Conservation (phyloP, 306 rosid genomes). For the Abrus pulchellus region DNA sequence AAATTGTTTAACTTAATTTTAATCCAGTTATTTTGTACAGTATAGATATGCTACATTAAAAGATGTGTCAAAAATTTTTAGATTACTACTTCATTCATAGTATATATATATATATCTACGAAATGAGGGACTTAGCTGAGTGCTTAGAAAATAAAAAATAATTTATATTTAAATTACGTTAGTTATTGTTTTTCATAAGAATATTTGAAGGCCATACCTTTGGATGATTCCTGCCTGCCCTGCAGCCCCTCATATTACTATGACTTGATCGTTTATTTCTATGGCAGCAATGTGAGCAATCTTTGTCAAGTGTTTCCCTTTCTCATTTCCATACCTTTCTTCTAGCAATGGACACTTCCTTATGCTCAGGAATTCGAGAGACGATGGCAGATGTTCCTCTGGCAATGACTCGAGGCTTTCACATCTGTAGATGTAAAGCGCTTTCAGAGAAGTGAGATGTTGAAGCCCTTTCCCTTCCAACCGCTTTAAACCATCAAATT, state of each 20-base stretch:
- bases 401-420: conserved; percentile 5
- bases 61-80: too few species aligned
- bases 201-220: neutral
- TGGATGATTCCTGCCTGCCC: neutral
- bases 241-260: neutral
- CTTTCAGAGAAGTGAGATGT: conserved; percentile 20
- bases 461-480: conserved; percentile 8
- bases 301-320: neutral
- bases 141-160: too few species aligned
- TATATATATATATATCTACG: too few species aligned
- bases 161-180: too few species aligned
- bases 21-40: too few species aligned
- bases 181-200: too few species aligned
- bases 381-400: conserved; percentile 8
- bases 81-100: too few species aligned
- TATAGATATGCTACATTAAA: too few species aligned
- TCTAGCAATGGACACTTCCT: neutral
- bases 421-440: neutral
- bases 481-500: neutral
- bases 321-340: conserved; percentile 25
- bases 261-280: neutral
- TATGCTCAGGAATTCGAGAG: neutral
- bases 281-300: conserved; percentile 25
- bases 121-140: too few species aligned
- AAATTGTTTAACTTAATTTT: too few species aligned